These are phyloP conservation scores for Leishmania gerbilli DNA, from an alignment of 208 protist species.

Conservation along the genomic window DNA sequence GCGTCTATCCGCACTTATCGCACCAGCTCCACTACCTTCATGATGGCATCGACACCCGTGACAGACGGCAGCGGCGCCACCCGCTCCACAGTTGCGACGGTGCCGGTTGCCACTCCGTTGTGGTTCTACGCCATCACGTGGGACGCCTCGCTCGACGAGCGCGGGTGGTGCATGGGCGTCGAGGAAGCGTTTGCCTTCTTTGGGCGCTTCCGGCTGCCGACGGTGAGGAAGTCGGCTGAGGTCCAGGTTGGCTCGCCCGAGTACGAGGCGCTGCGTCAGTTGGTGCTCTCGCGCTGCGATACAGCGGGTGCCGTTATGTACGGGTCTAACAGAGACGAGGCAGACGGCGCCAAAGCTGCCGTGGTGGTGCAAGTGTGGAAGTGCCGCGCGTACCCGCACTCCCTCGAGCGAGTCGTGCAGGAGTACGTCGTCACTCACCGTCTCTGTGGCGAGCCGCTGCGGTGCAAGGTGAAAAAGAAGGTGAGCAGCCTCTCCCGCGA, in stretches of 20 bases:
- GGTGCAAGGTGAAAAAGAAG: conserved; percentile 59
- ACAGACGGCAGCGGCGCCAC: background rate
- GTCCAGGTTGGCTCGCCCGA: conserved; percentile 41
- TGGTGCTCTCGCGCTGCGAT: conserved; percentile 40
- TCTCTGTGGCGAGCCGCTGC: conserved; percentile 46
- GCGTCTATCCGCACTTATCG: background rate
- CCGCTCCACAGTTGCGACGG: conserved; percentile 1
- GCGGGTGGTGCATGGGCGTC: conserved; percentile 64
- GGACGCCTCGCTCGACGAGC: conserved; percentile 28
- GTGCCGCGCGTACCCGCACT: conserved; percentile 54
- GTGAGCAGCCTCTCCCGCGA: conserved; percentile 49
- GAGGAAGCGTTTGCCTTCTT: conserved; percentile 40
- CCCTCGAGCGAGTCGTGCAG: conserved; percentile 68
- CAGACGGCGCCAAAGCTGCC: background rate
- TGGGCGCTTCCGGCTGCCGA: conserved; percentile 42
- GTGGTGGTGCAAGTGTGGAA: conserved; percentile 79
- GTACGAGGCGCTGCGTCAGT: conserved; percentile 42
- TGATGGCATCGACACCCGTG: background rate
- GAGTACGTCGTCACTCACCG: conserved; percentile 75
- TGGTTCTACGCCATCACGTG: conserved; percentile 75
- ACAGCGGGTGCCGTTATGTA: conserved; percentile 78
- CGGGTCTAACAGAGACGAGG: conserved; percentile 27
- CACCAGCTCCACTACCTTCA: conserved; percentile 4
- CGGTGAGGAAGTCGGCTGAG: conserved; percentile 11
- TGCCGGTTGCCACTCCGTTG: conserved; percentile 23